A percentile compares a stretch with the other conserved stretches of the same genome.
Evolutionary conservation across 1,139 yeast species (phyloP).

Genomic region (Candida pseudoviswanathii): DNA sequence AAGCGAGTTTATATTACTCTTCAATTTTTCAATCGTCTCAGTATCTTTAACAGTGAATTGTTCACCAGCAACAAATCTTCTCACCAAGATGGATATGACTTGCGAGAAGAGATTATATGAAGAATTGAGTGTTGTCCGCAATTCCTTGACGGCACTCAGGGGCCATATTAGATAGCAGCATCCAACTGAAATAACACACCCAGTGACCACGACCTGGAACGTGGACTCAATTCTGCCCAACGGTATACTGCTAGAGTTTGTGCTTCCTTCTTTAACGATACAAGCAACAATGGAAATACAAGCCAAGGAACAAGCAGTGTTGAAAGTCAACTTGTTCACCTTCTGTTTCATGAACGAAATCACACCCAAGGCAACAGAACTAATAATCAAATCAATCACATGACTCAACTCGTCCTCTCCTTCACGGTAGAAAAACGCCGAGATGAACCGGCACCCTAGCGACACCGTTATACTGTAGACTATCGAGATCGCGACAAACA

Average conservation of each 20-base stretch:
- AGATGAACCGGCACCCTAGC: slow-evolving; percentile 53
- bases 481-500: slow-evolving; percentile 61
- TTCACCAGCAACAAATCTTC: slow-evolving; percentile 57
- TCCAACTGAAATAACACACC: slow-evolving; percentile 59
- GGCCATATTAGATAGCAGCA: slow-evolving; percentile 71
- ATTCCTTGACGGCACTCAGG: slow-evolving; percentile 51
- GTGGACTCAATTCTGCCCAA: slow-evolving; percentile 56
- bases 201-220: slow-evolving; percentile 60
- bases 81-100: slow-evolving; percentile 51
- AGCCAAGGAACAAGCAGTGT: slow-evolving; percentile 80
- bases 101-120: slow-evolving; percentile 57
- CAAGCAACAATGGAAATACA: slow-evolving; percentile 72
- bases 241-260: slow-evolving; percentile 64
- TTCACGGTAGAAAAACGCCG: slow-evolving; percentile 46
- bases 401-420: slow-evolving; percentile 58
- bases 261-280: slow-evolving; percentile 75
- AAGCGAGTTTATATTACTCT: slow-evolving; percentile 41
- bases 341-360: slow-evolving; percentile 72
- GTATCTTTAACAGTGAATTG: slow-evolving; percentile 41
- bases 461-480: slow-evolving; percentile 59
- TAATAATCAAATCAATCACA: slow-evolving; percentile 55
- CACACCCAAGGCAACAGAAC: slow-evolving; percentile 60
- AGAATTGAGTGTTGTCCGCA: slow-evolving; percentile 52
- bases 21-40: slow-evolving; percentile 38
- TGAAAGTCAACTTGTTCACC: slow-evolving; percentile 68